phyloP scores from a whole-genome alignment of 768 basidiomycete genomes.

The Trametes meyenii region DNA sequence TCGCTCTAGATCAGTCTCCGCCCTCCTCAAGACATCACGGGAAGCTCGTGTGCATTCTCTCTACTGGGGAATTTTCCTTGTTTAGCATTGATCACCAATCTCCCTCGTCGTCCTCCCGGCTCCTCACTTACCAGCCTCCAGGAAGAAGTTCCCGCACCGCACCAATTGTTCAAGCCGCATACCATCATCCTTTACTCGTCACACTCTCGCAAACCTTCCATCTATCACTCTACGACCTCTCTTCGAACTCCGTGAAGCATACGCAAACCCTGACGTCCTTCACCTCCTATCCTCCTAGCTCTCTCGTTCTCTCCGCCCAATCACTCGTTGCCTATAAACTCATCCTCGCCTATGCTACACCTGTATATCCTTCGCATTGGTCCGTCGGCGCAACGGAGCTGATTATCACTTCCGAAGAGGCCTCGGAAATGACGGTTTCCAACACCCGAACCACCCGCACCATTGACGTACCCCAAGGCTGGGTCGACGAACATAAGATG shows the following conservation, averaged over 20 bases:
- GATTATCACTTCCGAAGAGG: slow-evolving; percentile 49
- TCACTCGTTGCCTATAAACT: slow-evolving; percentile 66
- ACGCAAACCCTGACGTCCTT: slow-evolving; percentile 75
- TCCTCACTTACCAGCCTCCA: slow-evolving; percentile 51
- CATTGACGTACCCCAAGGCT: slow-evolving; percentile 70
- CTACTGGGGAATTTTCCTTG: slow-evolving; percentile 68
- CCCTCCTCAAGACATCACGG: slow-evolving; percentile 42
- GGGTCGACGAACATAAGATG: slow-evolving; percentile 69
- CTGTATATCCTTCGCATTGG: slow-evolving; percentile 84
- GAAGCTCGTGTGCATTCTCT: slow-evolving; percentile 62
- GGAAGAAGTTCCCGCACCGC: slow-evolving; percentile 42
- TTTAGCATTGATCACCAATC: slow-evolving; percentile 54
- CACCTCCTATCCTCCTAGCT: slow-evolving; percentile 78
- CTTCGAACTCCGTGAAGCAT: slow-evolving; percentile 50
- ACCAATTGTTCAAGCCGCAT: slow-evolving; percentile 65
- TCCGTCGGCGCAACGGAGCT: slow-evolving; percentile 77
- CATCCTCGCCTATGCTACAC: slow-evolving; percentile 71
- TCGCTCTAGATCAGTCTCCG: slow-evolving; percentile 77
- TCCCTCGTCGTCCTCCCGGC: slow-evolving; percentile 44
- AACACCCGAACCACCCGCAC: slow-evolving; percentile 68
- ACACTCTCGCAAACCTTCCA: slow-evolving; percentile 69
- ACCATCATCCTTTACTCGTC: slow-evolving; percentile 77
- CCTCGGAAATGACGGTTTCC: slow-evolving; percentile 49
- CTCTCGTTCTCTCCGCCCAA: slow-evolving; percentile 73
- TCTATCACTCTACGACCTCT: slow-evolving; percentile 74